These are phyloP conservation scores for Pulveroboletus sp. DNA, from an alignment of 768 basidiomycete species.

Conservation along the genomic window DNA sequence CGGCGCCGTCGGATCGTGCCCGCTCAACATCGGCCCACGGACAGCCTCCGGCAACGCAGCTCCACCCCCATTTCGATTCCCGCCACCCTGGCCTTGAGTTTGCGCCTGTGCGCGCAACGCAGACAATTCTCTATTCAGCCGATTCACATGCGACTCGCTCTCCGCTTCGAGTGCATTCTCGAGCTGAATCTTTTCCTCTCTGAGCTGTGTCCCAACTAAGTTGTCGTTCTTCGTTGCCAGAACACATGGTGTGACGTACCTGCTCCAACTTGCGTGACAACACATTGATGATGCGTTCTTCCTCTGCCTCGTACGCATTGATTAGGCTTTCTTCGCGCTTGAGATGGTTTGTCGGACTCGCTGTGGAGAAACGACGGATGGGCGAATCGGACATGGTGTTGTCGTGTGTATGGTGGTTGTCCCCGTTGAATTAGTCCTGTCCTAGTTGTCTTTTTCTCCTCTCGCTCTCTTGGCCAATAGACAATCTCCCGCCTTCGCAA, in stretches of 20 bases:
- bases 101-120: conserved; percentile 54
- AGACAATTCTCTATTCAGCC: conserved; percentile 66
- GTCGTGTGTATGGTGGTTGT: not conserved
- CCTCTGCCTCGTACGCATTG: conserved; percentile 87
- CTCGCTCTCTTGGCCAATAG: not conserved
- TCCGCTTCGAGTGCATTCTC: conserved; percentile 84
- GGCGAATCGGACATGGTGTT: conserved; percentile 41
- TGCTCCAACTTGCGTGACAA: conserved; percentile 82
- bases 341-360: conserved; percentile 46
- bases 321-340: conserved; percentile 71
- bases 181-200: conserved; percentile 81
- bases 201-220: conserved; percentile 44
- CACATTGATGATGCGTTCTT: conserved; percentile 83
- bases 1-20: conserved; percentile 34
- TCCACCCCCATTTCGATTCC: conserved; percentile 7
- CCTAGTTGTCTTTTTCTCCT: not conserved
- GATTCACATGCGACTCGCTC: conserved; percentile 81
- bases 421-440: not conserved
- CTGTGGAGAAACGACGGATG: conserved; percentile 53
- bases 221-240: not conserved
- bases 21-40: conserved; percentile 8
- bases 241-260: conserved; percentile 38
- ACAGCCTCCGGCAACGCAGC: not conserved
- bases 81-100: conserved; percentile 4
- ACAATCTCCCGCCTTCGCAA: not conserved